Conservation (phyloP, 768 basidiomycete genomes). For the Lentinus tigrinus region DNA sequence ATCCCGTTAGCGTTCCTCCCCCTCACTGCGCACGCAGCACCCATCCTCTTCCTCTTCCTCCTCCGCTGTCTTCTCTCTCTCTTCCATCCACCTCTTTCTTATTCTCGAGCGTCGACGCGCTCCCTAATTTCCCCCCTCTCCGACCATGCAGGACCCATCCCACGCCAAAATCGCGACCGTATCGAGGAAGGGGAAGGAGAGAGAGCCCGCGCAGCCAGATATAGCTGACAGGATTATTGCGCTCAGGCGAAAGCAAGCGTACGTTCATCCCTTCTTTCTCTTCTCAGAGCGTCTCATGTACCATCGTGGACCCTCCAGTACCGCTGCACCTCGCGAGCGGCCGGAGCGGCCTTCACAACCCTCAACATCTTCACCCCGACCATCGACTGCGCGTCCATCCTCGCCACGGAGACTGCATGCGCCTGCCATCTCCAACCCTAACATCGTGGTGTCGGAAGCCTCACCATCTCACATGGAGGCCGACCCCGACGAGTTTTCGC, state of each 20-base stretch:
- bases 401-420: constrained; percentile 27
- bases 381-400: constrained; percentile 34
- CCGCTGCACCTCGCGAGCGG: constrained; percentile 45
- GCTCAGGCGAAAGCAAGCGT: constrained; percentile 62
- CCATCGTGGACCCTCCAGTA: constrained; percentile 31
- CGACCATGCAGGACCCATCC: constrained; percentile 24
- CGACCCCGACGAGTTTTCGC: constrained; percentile 74
- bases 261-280: constrained; percentile 29
- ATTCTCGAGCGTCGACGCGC: constrained; percentile 1
- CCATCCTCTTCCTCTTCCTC: constrained; percentile 2
- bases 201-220: constrained; percentile 41
- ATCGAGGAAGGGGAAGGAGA: constrained; percentile 35
- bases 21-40: constrained; percentile 25
- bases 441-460: constrained; percentile 33
- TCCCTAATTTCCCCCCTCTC: constrained; percentile 1
- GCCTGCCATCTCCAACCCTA: constrained; percentile 20
- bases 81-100: constrained; percentile 5
- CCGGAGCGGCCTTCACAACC: constrained; percentile 41
- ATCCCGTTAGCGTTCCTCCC: constrained; percentile 19
- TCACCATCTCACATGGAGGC: constrained; percentile 43
- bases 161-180: constrained; percentile 13
- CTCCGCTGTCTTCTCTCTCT: constrained; percentile 6
- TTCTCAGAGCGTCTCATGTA: neutral
- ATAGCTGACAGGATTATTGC: constrained; percentile 66
- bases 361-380: constrained; percentile 28